These are phyloP conservation scores for Eucalyptus pumila DNA, from an alignment of 345 rosid species.

Conservation along the genomic window DNA sequence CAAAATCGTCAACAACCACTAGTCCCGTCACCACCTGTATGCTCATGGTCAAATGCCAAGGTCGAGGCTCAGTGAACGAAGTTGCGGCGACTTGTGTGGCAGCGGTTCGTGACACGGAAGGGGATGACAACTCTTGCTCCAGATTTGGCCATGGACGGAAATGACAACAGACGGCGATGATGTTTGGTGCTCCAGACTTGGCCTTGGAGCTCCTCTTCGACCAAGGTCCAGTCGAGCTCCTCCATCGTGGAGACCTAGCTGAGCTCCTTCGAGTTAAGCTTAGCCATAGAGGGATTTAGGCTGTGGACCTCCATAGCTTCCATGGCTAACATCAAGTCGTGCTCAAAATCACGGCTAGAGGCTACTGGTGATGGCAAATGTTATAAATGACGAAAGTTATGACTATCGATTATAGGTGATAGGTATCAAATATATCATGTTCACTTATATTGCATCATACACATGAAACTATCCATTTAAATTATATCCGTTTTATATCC, in stretches of 20 bases:
- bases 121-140: neutral
- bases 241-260: neutral
- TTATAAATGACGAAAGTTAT: no score
- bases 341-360: fast-evolving
- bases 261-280: neutral
- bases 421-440: fast-evolving
- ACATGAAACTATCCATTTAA: fast-evolving
- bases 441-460: fast-evolving
- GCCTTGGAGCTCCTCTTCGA: neutral
- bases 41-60: neutral
- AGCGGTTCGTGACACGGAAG: neutral
- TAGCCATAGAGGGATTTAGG: neutral
- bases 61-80: neutral
- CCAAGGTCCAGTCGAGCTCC: neutral
- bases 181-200: neutral
- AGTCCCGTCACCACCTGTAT: neutral
- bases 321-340: neutral
- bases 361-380: fast-evolving
- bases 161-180: neutral
- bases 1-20: neutral
- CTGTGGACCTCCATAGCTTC: no score
- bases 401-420: neutral
- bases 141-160: neutral
- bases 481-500: neutral
- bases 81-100: neutral